Evolutionary conservation across 495 filamentous ascomycete genomes (phyloP), one percentile per base, ranked within the genome.

Genomic region (Aeminium ludgeri): DNA sequence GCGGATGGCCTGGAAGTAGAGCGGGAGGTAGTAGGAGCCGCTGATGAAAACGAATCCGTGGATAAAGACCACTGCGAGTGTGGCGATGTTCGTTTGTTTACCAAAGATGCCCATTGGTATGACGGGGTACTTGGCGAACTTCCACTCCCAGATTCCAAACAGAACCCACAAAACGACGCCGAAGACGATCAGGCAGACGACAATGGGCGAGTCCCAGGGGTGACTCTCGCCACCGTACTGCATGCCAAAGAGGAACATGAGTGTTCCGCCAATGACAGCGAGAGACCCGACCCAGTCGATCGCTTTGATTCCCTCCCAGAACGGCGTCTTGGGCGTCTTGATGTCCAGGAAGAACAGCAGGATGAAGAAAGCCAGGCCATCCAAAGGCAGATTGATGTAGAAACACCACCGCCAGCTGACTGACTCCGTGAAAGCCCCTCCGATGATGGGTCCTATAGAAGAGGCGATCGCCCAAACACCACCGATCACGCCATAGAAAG

Each of bases 211-310:
- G 40, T 50, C 51, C 85, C 85, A 93, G 12, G 82, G 79, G 44
- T 69, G 69, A n/a, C 65, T 66, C 27, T 80, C 66, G 15, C 86
- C 86, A 36, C 83, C 83, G 42, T 78, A 78, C 51, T 84, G 76
- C 10, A 91, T 67, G 8, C 78, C 83, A 27, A 89, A 72, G 11
- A 91, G 67, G 50, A 92, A 67, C 74, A 91, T 86, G 27, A 89
- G 59, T 0, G 81, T 83, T 8, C 73, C 80, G n/a, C 74, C 76
- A 27, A 86, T 67, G 43, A 87, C 73, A 7, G 72, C 64, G 25
- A 82, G 40, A 0, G 69, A 55, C 2, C 83, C 82, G 7, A 70
- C 47, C 80, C 80, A 86, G 58, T 91, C 82, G 27, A 87, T 77
- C 6, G 74, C 74, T 38, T 70, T 74, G 5, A 92, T 56, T 1